These are phyloP conservation scores for Aspergillus unguis DNA, from an alignment of 2,329 filamentous ascomycete genomes.

Conservation along the genomic window DNA sequence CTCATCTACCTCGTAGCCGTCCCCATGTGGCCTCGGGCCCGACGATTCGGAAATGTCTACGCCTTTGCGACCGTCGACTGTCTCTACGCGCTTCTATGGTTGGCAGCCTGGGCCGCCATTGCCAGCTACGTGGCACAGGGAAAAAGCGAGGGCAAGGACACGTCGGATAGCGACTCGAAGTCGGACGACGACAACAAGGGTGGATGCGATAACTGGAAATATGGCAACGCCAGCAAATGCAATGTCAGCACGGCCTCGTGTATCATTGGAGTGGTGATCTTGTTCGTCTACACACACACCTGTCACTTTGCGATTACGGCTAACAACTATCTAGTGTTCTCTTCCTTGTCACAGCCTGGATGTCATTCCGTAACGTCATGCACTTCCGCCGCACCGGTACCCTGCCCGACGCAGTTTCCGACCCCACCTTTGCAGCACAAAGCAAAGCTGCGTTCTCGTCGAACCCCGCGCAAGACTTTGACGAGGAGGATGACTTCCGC, in stretches of 20 bases:
- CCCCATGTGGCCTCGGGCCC: conserved; percentile 58
- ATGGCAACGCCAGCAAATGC: conserved; percentile 55
- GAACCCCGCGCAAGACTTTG: conserved; percentile 45
- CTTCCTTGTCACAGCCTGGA: conserved; percentile 51
- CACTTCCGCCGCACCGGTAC: conserved; percentile 57
- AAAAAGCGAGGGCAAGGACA: conserved; percentile 47
- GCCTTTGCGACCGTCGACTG: conserved; percentile 57
- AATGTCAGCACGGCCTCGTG: conserved; percentile 54
- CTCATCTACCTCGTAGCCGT: conserved; percentile 60
- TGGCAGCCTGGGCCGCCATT: conserved; percentile 56
- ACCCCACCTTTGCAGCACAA: conserved; percentile 49
- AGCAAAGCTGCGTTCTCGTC: conserved; percentile 48
- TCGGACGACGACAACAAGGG: conserved; percentile 36
- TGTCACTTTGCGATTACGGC: neutral
- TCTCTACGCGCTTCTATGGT: conserved; percentile 57
- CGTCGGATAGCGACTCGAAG: conserved; percentile 16
- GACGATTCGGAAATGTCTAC: conserved; percentile 58
- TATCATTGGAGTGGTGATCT: conserved; percentile 56
- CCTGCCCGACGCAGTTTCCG: conserved; percentile 46
- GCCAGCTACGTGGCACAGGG: conserved; percentile 56
- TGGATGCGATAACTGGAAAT: conserved; percentile 55
- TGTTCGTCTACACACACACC: conserved; percentile 39
- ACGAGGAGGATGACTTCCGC: conserved; percentile 45
- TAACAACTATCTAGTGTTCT: conserved; percentile 43
- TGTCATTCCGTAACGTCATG: conserved; percentile 55